A percentile compares a stretch with the other conserved stretches of the same genome.
Evolutionary conservation across 495 filamentous ascomycete genomes (phyloP).

Genomic region (Aspergillus haitiensis): DNA sequence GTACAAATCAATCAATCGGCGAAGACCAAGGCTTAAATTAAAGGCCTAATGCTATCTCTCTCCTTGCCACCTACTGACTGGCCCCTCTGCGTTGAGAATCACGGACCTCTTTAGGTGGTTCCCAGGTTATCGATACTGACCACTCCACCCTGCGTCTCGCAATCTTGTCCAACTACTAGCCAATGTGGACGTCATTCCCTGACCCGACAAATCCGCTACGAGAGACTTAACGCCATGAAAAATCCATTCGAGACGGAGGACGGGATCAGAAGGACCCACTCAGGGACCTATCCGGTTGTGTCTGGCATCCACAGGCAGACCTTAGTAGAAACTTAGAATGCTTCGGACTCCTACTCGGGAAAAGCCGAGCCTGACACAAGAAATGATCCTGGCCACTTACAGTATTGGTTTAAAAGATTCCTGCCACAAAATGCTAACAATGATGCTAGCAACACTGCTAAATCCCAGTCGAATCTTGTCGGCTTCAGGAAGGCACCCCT

Average conservation of each 20-base stretch:
- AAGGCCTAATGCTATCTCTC: too few species aligned
- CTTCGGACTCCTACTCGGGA: conserved; percentile 13
- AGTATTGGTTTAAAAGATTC: not conserved
- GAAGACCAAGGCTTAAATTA: too few species aligned
- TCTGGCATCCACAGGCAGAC: not conserved
- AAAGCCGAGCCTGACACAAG: conserved; percentile 12
- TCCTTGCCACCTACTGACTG: not conserved
- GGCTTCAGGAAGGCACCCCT: not conserved
- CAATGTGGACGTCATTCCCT: not conserved
- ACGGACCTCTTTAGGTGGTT: not conserved
- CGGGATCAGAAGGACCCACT: not conserved
- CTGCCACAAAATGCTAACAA: not conserved
- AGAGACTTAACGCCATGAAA: not conserved
- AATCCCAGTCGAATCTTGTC: conserved; percentile 3
- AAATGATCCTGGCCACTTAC: not conserved
- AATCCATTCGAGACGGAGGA: not conserved
- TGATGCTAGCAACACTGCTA: not conserved
- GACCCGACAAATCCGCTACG: not conserved
- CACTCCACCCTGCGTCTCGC: too few species aligned
- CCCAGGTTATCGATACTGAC: too few species aligned
- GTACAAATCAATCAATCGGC: too few species aligned
- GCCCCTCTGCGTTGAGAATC: not conserved
- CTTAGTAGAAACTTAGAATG: conserved; percentile 10
- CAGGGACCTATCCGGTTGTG: conserved; percentile 3
- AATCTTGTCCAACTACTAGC: not conserved